Conservation (phyloP, 1,284 basidiomycete species). For the Earliella scabrosa region DNA sequence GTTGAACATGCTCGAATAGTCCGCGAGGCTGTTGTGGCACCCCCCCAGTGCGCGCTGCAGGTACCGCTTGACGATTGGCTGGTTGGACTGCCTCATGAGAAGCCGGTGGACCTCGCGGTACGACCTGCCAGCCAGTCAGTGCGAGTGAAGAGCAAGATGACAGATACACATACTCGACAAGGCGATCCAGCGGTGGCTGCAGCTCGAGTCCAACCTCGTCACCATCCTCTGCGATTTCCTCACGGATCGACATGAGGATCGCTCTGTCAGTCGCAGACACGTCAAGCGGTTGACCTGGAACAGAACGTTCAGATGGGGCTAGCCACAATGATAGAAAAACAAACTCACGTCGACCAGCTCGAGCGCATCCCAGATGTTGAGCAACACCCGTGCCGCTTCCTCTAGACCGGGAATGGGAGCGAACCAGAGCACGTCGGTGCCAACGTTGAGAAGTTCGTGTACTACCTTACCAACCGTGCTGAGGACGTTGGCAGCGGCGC, state of each 20-base stretch:
- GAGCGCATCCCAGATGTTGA: slow-evolving; percentile 66
- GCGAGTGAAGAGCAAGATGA: too few relatives aligned
- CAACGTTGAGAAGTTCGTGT: slow-evolving; percentile 51
- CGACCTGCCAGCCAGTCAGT: too few relatives aligned
- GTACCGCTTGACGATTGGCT: slow-evolving; percentile 81
- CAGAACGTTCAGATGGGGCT: too few relatives aligned
- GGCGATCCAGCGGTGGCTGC: slow-evolving; percentile 42
- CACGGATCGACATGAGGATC: slow-evolving; percentile 50
- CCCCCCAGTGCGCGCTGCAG: slow-evolving; percentile 60
- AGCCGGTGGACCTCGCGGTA: too few relatives aligned
- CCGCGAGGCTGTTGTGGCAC: slow-evolving; percentile 48
- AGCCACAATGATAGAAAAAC: too few relatives aligned
- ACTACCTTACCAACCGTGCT: slow-evolving; percentile 46
- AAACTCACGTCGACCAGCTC: slow-evolving; percentile 62
- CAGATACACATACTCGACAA: slow-evolving; percentile 51
- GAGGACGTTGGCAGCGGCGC: slow-evolving; percentile 46
- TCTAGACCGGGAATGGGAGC: slow-evolving; percentile 61
- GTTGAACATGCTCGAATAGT: slow-evolving; percentile 27
- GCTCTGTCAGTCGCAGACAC: slow-evolving; percentile 54
- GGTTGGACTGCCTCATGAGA: too few relatives aligned
- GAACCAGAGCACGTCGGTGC: slow-evolving; percentile 54
- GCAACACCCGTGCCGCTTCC: slow-evolving; percentile 53
- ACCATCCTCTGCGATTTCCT: slow-evolving; percentile 48
- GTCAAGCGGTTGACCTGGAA: slow-evolving; percentile 60
- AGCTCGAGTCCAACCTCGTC: slow-evolving; percentile 41